A percentile compares a stretch with the other conserved stretches of the same genome.
These are phyloP conservation scores for Erythrophleum ivorense DNA, from an alignment of 331 rosid genomes.

Conservation along the genomic window DNA sequence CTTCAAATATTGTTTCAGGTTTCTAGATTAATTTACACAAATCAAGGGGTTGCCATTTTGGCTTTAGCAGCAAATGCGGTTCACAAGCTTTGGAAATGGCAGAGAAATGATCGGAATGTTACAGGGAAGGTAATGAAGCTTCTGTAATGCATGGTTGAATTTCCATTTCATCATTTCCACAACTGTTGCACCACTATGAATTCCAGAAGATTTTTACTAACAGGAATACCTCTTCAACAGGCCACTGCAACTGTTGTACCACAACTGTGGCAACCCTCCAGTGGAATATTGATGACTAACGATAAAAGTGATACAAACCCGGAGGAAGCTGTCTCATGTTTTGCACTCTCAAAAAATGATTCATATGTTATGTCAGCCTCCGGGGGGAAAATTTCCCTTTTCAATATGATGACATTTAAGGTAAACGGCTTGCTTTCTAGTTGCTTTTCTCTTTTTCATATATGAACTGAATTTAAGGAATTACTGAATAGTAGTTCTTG, in stretches of 20 bases:
- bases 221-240: conserved; percentile 52
- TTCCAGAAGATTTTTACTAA: conserved; percentile 43
- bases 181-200: background rate
- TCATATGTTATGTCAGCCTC: conserved; percentile 99
- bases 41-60: conserved; percentile 87
- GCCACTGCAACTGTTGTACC: conserved; percentile 80
- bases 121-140: conserved; percentile 63
- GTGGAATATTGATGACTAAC: conserved; percentile 98
- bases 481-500: conserved; percentile 14
- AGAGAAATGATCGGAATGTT: conserved; percentile 75
- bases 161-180: conserved; percentile 35
- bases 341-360: conserved; percentile 97
- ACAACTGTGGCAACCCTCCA: conserved; percentile 95
- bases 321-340: conserved; percentile 94
- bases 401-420: conserved; percentile 99
- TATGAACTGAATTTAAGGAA: conserved; percentile 7
- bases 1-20: conserved; percentile 65
- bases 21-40: conserved; percentile 92
- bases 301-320: conserved; percentile 90
- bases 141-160: conserved; percentile 26
- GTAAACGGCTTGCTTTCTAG: conserved; percentile 45
- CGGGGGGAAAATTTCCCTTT: conserved; percentile 98
- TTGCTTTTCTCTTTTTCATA: conserved; percentile 6
- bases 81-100: conserved; percentile 99
- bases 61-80: conserved; percentile 98